Percentiles rank a stretch among this genome's conserved stretches.
Evolutionary conservation across 106 monocot genomes (phyloP).

Genomic region (Posidonia australis): DNA sequence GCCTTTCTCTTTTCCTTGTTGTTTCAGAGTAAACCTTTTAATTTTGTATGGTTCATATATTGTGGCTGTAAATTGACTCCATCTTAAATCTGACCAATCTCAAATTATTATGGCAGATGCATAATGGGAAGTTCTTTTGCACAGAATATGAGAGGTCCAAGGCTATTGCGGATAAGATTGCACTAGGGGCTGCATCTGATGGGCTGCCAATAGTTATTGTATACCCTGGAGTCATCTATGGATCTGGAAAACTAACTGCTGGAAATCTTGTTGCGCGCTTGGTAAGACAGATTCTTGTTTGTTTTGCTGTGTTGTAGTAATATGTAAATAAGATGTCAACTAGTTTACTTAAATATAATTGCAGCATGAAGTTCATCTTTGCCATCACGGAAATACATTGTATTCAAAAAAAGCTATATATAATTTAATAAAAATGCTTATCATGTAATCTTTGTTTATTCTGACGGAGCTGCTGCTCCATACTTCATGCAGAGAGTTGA

Average conservation of each 20-base stretch:
- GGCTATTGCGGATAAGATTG: conserved; percentile 64
- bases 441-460: too few relatives aligned
- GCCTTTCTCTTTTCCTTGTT: too few relatives aligned
- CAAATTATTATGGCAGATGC: conserved; percentile 35
- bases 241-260: conserved; percentile 68
- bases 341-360: too few relatives aligned
- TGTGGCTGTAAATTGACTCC: background rate
- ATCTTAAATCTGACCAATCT: background rate
- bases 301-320: too few relatives aligned
- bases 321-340: too few relatives aligned
- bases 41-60: background rate
- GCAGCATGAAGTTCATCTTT: too few relatives aligned
- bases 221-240: conserved; percentile 96
- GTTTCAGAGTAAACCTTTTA: too few relatives aligned
- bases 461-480: too few relatives aligned
- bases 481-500: too few relatives aligned
- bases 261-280: conserved; percentile 76
- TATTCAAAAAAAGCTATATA: too few relatives aligned
- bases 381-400: too few relatives aligned
- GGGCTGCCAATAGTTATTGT: conserved; percentile 77
- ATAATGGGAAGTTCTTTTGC: conserved; percentile 66
- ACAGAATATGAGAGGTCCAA: conserved; percentile 98
- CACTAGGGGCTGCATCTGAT: conserved; percentile 62
- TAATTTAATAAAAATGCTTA: too few relatives aligned
- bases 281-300: conserved; percentile 30